A percentile compares a stretch with the other conserved stretches of the same genome.
Evolutionary conservation across 2,329 filamentous ascomycete species (phyloP).

Genomic region (Claviceps sp.): DNA sequence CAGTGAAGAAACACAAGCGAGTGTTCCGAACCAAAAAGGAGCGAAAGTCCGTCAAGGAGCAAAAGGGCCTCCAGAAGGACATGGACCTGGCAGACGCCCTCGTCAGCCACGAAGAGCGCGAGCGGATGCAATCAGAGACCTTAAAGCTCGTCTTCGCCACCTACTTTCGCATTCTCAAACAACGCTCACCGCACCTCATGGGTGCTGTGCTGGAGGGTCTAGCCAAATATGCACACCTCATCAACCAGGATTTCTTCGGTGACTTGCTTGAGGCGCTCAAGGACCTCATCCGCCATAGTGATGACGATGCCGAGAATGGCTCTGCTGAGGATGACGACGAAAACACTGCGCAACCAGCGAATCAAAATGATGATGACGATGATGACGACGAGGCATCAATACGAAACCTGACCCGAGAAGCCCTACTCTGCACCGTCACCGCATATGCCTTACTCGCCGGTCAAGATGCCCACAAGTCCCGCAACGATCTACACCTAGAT

Average conservation of each 20-base stretch:
- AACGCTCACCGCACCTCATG: conserved; percentile 71
- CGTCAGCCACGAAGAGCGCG: conserved; percentile 83
- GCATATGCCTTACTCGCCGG: conserved; percentile 93
- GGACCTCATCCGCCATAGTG: conserved; percentile 72
- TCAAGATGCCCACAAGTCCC: conserved; percentile 80
- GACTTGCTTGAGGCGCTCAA: conserved; percentile 89
- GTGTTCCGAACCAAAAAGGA: conserved; percentile 83
- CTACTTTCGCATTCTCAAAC: conserved; percentile 90
- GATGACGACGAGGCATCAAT: conserved; percentile 30
- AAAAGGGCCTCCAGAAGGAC: conserved; percentile 80
- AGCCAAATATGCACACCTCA: conserved; percentile 86
- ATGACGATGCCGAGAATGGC: conserved; percentile 37
- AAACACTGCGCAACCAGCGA: not conserved
- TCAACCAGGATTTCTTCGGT: conserved; percentile 98
- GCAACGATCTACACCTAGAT: conserved; percentile 71
- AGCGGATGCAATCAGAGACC: conserved; percentile 89
- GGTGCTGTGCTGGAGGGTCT: conserved; percentile 93
- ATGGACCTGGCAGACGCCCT: conserved; percentile 85
- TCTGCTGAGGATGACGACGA: conserved; percentile 19
- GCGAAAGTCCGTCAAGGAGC: conserved; percentile 72
- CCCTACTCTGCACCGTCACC: conserved; percentile 87
- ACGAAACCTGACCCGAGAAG: conserved; percentile 71
- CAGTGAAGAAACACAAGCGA: conserved; percentile 53
- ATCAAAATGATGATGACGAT: not conserved
- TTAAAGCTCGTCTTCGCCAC: conserved; percentile 89